Conservation (phyloP, 768 basidiomycete genomes). For the Auriculariales sp. region DNA sequence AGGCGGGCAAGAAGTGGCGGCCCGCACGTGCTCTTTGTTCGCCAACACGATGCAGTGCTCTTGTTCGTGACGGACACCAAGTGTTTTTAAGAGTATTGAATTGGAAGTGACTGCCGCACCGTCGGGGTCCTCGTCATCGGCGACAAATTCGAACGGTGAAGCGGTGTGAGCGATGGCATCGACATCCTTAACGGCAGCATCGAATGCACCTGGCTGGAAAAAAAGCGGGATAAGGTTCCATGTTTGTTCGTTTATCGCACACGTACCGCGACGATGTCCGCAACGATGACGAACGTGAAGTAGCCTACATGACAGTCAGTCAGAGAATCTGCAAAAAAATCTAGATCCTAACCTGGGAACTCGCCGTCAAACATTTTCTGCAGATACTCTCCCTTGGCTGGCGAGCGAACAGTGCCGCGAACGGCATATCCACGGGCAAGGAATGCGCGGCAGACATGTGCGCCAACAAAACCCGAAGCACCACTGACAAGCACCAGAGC, state of each 20-base stretch:
- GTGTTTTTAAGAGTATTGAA: too few relatives aligned
- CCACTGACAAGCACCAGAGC: slow-evolving; percentile 39
- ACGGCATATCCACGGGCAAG: slow-evolving; percentile 22
- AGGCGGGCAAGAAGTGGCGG: too few relatives aligned
- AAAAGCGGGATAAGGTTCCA: neutral
- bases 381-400: slow-evolving; percentile 26
- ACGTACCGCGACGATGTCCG: slow-evolving; percentile 45
- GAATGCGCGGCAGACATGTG: slow-evolving; percentile 11
- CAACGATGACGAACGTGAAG: slow-evolving; percentile 53
- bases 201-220: slow-evolving; percentile 53
- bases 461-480: slow-evolving; percentile 11
- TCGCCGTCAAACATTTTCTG: slow-evolving; percentile 18
- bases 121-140: too few relatives aligned
- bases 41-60: too few relatives aligned
- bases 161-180: slow-evolving; percentile 60
- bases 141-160: slow-evolving; percentile 38
- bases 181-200: slow-evolving; percentile 63
- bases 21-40: too few relatives aligned
- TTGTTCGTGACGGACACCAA: too few relatives aligned
- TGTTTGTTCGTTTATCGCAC: neutral
- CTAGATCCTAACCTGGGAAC: slow-evolving; percentile 37
- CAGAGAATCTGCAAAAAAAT: too few relatives aligned
- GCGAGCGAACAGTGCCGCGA: slow-evolving; percentile 25
- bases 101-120: too few relatives aligned
- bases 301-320: too few relatives aligned